These are phyloP conservation scores for Rubia tinctorum DNA, from an alignment of 305 asterid species.

Conservation along the genomic window DNA sequence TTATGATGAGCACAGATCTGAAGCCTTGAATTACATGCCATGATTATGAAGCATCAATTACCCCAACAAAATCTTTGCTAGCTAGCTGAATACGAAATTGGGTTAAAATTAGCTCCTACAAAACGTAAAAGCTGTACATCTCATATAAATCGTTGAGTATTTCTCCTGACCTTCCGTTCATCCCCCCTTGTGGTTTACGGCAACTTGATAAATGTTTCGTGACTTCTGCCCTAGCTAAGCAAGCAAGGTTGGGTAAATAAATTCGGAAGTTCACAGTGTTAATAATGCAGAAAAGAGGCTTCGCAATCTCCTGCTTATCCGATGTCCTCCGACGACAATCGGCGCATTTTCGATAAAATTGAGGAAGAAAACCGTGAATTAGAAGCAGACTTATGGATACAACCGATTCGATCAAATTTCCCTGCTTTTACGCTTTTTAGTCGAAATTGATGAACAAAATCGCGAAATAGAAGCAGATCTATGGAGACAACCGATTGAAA, in stretches of 20 bases:
- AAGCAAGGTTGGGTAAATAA: conserved; percentile 4
- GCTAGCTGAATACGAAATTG: background rate
- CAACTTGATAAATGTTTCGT: conserved; percentile 54
- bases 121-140: background rate
- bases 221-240: conserved; percentile 88
- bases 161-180: conserved; percentile 19
- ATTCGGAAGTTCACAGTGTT: background rate
- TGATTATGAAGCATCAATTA: background rate
- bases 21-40: background rate
- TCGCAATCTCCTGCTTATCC: no score
- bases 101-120: background rate
- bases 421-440: no score
- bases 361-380: no score
- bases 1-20: background rate
- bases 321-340: no score
- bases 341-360: no score
- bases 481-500: no score
- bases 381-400: no score
- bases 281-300: background rate
- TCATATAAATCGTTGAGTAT: background rate
- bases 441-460: no score
- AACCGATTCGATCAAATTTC: no score
- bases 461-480: no score
- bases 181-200: conserved; percentile 63
- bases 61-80: background rate